These are phyloP conservation scores for Gastrolobium bilobum DNA, from an alignment of 306 rosid species.

Conservation along the genomic window DNA sequence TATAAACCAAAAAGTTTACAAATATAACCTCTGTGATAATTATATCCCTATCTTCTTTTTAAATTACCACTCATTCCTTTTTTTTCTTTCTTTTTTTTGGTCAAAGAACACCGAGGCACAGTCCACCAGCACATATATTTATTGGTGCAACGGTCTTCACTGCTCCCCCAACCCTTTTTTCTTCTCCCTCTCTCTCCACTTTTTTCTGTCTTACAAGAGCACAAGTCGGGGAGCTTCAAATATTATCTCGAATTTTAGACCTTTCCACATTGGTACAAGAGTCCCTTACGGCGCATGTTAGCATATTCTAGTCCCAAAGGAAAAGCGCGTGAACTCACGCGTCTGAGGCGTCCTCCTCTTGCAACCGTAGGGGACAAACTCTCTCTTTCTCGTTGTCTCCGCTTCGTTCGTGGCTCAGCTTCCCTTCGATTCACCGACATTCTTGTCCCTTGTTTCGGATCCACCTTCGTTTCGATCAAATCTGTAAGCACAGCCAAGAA, in stretches of 20 bases:
- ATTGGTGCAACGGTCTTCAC: too few relatives aligned
- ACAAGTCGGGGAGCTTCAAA: too few relatives aligned
- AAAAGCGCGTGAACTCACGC: slow-evolving; percentile 53
- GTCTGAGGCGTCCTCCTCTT: slow-evolving; percentile 16
- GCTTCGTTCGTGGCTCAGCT: neutral
- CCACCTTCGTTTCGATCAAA: slow-evolving; percentile 17
- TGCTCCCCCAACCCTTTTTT: too few relatives aligned
- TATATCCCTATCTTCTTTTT: too few relatives aligned
- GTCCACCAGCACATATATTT: slow-evolving; percentile 63
- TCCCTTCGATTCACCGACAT: slow-evolving; percentile 30
- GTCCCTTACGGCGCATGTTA: slow-evolving; percentile 38
- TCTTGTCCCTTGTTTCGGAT: slow-evolving; percentile 23
- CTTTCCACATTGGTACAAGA: neutral
- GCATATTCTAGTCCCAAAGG: neutral
- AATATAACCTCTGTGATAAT: too few relatives aligned
- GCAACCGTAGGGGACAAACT: neutral
- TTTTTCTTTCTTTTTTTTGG: too few relatives aligned
- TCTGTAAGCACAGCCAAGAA: slow-evolving; percentile 31
- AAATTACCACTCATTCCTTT: too few relatives aligned
- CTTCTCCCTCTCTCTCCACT: too few relatives aligned
- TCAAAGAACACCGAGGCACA: too few relatives aligned
- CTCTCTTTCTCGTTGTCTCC: slow-evolving; percentile 35
- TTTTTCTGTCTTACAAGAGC: too few relatives aligned
- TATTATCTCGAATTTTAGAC: neutral
- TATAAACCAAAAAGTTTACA: too few relatives aligned